phyloP scores from a whole-genome alignment of 1,284 basidiomycete genomes.

The Anthracocystis walkeri region DNA sequence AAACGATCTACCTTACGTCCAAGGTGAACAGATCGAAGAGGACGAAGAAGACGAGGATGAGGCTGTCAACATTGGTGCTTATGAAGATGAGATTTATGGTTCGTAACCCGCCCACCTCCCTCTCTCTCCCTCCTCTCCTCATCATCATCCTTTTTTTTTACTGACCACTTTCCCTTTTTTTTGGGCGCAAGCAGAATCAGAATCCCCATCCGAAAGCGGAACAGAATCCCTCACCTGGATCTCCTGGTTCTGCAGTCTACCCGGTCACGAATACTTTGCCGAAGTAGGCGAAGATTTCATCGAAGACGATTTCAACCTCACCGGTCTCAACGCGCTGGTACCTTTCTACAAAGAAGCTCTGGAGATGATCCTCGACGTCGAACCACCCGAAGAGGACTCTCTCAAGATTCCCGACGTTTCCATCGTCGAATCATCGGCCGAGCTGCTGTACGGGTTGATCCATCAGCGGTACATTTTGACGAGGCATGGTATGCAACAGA shows the following conservation, averaged over 20 bases:
- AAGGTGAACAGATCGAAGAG: slow-evolving; percentile 46
- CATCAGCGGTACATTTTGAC: slow-evolving; percentile 98
- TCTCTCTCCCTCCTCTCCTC: background rate
- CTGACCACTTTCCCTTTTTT: slow-evolving; percentile 1
- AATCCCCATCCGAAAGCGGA: slow-evolving; percentile 64
- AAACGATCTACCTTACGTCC: slow-evolving; percentile 25
- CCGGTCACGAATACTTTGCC: slow-evolving; percentile 96
- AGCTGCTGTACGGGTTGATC: slow-evolving; percentile 95
- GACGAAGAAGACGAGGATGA: slow-evolving; percentile 58
- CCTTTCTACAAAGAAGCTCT: slow-evolving; percentile 99
- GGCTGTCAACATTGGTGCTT: slow-evolving; percentile 39
- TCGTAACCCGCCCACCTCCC: too few species aligned
- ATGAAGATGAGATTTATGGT: slow-evolving; percentile 56
- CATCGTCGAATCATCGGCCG: slow-evolving; percentile 96
- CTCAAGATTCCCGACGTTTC: slow-evolving; percentile 85
- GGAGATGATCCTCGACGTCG: slow-evolving; percentile 99
- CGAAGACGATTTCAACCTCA: slow-evolving; percentile 99
- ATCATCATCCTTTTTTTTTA: too few species aligned
- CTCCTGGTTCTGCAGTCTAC: slow-evolving; percentile 97
- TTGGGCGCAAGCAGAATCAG: slow-evolving; percentile 29
- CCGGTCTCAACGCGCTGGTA: slow-evolving; percentile 92
- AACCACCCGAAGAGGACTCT: slow-evolving; percentile 90
- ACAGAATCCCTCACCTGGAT: slow-evolving; percentile 83
- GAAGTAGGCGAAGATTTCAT: slow-evolving; percentile 95
- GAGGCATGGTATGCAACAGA: slow-evolving; percentile 89